These are phyloP conservation scores for Hypholoma sublateritium DNA, from an alignment of 768 basidiomycete genomes.

Conservation along the genomic window DNA sequence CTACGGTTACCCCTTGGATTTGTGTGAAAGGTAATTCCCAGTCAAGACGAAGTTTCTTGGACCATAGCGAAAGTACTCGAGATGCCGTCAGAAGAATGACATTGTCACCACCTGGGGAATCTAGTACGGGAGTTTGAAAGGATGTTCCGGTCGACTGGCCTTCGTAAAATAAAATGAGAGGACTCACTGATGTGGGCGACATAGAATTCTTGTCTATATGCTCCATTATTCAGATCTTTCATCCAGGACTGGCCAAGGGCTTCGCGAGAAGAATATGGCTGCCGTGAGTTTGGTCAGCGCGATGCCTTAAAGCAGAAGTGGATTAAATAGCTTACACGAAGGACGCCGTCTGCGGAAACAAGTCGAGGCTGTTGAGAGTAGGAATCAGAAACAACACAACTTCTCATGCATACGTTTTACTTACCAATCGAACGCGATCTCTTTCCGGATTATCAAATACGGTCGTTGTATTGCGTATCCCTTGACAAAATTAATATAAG, in stretches of 20 bases:
- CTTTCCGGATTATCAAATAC: conserved; percentile 92
- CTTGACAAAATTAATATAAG: conserved; percentile 32
- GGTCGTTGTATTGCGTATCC: conserved; percentile 97
- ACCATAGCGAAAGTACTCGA: conserved; percentile 81
- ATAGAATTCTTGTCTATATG: conserved; percentile 81
- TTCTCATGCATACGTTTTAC: conserved; percentile 21
- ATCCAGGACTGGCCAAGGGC: conserved; percentile 97
- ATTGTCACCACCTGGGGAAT: conserved; percentile 77
- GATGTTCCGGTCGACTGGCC: neutral
- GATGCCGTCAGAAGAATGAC: conserved; percentile 78
- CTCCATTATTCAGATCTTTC: conserved; percentile 88
- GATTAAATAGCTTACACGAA: conserved; percentile 58
- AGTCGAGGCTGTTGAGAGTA: conserved; percentile 65
- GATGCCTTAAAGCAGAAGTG: neutral
- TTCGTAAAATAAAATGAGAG: no score
- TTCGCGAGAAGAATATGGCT: conserved; percentile 90
- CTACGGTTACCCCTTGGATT: conserved; percentile 84
- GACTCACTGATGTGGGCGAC: conserved; percentile 89
- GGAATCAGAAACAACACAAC: neutral
- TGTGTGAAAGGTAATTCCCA: conserved; percentile 92
- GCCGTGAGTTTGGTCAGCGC: conserved; percentile 5
- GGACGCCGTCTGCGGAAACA: conserved; percentile 82
- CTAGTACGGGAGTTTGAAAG: conserved; percentile 31
- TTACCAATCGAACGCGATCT: conserved; percentile 80
- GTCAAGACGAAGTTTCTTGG: conserved; percentile 77